Evolutionary conservation across 1,139 yeast genomes (phyloP).

Genomic region (Saccharomyces pastorianus): DNA sequence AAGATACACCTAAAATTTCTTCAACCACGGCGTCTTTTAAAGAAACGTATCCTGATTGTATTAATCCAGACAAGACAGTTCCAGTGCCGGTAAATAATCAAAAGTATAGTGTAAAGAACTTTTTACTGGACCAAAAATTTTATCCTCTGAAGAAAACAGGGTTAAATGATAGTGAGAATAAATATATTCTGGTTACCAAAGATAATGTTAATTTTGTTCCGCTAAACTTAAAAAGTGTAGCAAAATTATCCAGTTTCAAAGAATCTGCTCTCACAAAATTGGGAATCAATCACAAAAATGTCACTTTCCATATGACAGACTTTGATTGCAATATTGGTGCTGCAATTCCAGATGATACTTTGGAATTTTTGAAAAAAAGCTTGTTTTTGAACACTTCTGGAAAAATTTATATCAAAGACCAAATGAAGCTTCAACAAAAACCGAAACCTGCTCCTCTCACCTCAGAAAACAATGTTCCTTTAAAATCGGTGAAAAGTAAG

Average conservation of each 20-base stretch:
- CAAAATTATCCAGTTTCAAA: conserved; percentile 34
- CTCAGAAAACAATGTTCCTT: conserved; percentile 11
- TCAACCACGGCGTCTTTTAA: neutral
- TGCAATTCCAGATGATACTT: conserved; percentile 44
- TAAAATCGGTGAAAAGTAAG: conserved; percentile 21
- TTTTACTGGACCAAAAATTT: conserved; percentile 30
- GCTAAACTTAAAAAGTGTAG: conserved; percentile 33
- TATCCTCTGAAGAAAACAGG: conserved; percentile 29
- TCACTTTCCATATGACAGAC: conserved; percentile 63
- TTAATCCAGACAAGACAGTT: neutral
- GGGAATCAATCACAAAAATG: conserved; percentile 37
- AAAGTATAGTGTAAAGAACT: conserved; percentile 4
- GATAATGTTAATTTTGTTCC: conserved; percentile 52
- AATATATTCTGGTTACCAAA: conserved; percentile 47
- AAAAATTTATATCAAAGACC: conserved; percentile 42
- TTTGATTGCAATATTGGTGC: conserved; percentile 58
- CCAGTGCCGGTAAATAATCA: neutral
- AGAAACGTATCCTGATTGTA: neutral
- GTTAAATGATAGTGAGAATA: conserved; percentile 6
- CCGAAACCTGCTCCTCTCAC: conserved; percentile 12
- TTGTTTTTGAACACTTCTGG: conserved; percentile 34
- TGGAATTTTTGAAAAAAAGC: conserved; percentile 37
- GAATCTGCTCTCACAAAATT: conserved; percentile 37
- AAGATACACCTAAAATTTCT: neutral
- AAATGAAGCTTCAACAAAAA: conserved; percentile 14